Base-by-base conservation (phyloP, 2,329 filamentous ascomycete species). In the Orbilia oligospora region DNA sequence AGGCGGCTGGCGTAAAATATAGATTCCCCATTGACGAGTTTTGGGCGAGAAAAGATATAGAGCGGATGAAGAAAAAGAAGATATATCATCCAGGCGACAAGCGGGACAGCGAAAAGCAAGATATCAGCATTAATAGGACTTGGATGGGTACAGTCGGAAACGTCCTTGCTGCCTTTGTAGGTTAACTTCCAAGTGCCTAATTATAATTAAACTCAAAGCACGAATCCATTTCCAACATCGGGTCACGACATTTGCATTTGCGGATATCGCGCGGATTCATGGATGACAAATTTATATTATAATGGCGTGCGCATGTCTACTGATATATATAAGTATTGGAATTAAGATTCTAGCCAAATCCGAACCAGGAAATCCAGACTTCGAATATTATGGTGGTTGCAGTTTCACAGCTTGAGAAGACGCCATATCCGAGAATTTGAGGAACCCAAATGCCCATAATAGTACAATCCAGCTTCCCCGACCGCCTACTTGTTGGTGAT, bases 151-250 rank as follows among this genome's bases (percentile, higher is more conserved):
- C 73, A 5, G 67, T 77, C 33, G 73, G 73, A 6, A 77, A 56
- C 55, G 68, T 77, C 10, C 67, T 77, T 18, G 73, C 73, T 12
- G 61, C 73, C 14, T 77, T 77, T 64, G 73, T 77, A n/a, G 73
- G 73, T n/a, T 77, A 71, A 44, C n/a, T n/a, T 3, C 14, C 5
- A n/a, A n/a, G n/a, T 41, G 12, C 33, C 10, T 36, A 36, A 4
- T 8, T 36, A 36, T 8, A n/a, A n/a, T n/a, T n/a, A n/a, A n/a
- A n/a, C n/a, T n/a, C n/a, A n/a, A n/a, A n/a, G n/a, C n/a, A 36
- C 33, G 9, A 12, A 8, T 9, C 8, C 5, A 30, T 12, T 36
- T 36, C 33, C 33, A 12, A 36, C 33, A 36, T 36, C 6, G 3
- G 27, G 6, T 30, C 6, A 30, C 33, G 10, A 36, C 9, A 36